These are phyloP conservation scores for Eucalyptus tenuipes DNA, from an alignment of 345 rosid genomes.

Conservation along the genomic window DNA sequence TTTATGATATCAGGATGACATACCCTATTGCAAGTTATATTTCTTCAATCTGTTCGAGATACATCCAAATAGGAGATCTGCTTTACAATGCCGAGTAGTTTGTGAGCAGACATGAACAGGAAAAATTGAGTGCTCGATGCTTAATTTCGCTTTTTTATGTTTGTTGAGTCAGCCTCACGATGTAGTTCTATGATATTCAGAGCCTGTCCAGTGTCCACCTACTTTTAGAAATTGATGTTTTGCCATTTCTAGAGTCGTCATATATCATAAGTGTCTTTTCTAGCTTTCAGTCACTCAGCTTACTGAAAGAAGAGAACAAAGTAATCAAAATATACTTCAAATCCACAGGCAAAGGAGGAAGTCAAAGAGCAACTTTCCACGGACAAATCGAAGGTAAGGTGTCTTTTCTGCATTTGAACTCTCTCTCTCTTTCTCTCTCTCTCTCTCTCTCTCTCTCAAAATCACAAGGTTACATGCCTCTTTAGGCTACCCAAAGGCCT, in stretches of 20 bases:
- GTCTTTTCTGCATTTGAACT: background rate
- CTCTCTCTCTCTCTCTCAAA: background rate
- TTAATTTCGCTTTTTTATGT: background rate
- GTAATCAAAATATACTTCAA: background rate
- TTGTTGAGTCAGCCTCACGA: background rate
- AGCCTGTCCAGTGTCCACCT: background rate
- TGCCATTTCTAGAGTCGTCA: background rate
- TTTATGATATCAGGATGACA: background rate
- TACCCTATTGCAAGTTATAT: background rate
- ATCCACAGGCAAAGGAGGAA: constrained; percentile 18
- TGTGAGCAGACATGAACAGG: background rate
- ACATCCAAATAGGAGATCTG: background rate
- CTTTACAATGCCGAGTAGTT: background rate
- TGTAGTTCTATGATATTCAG: background rate
- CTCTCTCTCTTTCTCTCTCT: background rate
- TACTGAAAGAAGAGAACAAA: background rate
- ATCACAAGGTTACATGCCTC: background rate
- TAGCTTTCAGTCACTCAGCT: background rate
- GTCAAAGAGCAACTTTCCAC: background rate
- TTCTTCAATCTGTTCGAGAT: background rate
- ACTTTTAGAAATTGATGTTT: background rate
- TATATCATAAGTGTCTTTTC: background rate
- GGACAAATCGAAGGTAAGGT: constrained; percentile 12
- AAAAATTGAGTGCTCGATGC: background rate
- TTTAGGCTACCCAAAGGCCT: constrained; percentile 17